Percentiles rank a stretch among this genome's conserved stretches.
These are phyloP conservation scores for Penicillium sp. DNA, from an alignment of 2,329 filamentous ascomycete species.

Conservation along the genomic window DNA sequence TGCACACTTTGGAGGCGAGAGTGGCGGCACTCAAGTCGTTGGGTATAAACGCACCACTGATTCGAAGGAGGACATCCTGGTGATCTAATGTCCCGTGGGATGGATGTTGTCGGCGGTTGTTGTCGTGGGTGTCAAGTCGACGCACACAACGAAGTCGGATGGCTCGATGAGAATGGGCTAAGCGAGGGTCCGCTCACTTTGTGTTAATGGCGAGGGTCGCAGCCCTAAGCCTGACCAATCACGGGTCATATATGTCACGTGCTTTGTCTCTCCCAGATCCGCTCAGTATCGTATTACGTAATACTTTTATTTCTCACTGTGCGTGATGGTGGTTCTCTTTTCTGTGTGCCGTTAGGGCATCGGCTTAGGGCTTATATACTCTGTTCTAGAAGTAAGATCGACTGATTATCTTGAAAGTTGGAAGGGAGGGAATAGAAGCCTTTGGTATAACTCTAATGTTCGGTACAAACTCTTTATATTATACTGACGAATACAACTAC, in stretches of 20 bases:
- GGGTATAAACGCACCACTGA: conserved; percentile 58
- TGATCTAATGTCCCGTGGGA: conserved; percentile 44
- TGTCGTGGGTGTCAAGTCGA: conserved; percentile 48
- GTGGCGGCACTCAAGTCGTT: conserved; percentile 14
- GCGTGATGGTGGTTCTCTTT: not conserved
- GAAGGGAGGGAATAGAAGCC: not conserved
- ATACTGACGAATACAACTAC: not conserved
- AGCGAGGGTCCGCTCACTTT: conserved; percentile 40
- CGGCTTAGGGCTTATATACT: conserved; percentile 21
- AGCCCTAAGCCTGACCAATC: conserved; percentile 42
- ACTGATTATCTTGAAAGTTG: not conserved
- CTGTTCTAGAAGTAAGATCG: conserved; percentile 20
- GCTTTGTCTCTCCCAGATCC: not conserved
- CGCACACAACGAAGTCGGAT: conserved; percentile 46
- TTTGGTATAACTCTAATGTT: not conserved
- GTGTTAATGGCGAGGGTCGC: conserved; percentile 39
- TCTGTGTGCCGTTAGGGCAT: conserved; percentile 21
- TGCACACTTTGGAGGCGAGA: conserved; percentile 15
- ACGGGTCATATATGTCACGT: not conserved
- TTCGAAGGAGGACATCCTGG: conserved; percentile 66
- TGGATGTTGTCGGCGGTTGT: conserved; percentile 49
- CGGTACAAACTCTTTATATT: not conserved
- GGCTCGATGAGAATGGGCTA: conserved; percentile 40
- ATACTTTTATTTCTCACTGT: conserved; percentile 6
- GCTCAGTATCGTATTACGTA: not conserved